phyloP scores from a whole-genome alignment of 129 eudicot genomes.

The Centrapalus pauciflorus region DNA sequence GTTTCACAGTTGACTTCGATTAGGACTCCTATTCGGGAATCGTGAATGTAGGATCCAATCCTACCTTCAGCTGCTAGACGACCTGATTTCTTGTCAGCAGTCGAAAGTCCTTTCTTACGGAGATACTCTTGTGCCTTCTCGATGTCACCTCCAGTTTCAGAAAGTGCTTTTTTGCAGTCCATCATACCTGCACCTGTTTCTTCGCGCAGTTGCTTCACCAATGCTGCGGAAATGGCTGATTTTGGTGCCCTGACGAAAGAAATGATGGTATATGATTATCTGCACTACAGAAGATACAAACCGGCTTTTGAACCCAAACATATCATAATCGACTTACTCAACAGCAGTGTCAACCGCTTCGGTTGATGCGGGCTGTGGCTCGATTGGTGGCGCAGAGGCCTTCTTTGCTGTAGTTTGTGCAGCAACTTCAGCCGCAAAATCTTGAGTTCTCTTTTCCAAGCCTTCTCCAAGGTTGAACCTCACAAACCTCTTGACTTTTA shows the following conservation, averaged over 20 bases:
- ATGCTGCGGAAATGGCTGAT: slow-evolving; percentile 67
- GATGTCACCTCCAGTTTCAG: slow-evolving; percentile 88
- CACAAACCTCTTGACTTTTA: slow-evolving; percentile 81
- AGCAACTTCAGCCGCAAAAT: slow-evolving; percentile 99
- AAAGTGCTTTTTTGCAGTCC: slow-evolving; percentile 98
- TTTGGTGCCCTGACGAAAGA: slow-evolving; percentile 50
- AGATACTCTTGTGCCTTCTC: slow-evolving; percentile 91
- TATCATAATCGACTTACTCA: slow-evolving; percentile 46
- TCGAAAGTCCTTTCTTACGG: slow-evolving; percentile 86
- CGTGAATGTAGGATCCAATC: slow-evolving; percentile 93
- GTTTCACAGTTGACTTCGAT: slow-evolving; percentile 97
- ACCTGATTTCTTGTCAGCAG: slow-evolving; percentile 88
- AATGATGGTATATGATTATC: no score
- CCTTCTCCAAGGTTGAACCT: slow-evolving; percentile 93
- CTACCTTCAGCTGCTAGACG: slow-evolving; percentile 96
- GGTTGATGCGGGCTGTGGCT: slow-evolving; percentile 40
- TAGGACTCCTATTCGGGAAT: slow-evolving; percentile 92
- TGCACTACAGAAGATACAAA: no score
- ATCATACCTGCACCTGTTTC: slow-evolving; percentile 99
- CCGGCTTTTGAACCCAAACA: not conserved
- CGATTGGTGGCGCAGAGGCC: slow-evolving; percentile 40
- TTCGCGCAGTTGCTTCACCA: slow-evolving; percentile 89
- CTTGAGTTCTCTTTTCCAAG: slow-evolving; percentile 74
- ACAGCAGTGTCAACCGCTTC: slow-evolving; percentile 46
- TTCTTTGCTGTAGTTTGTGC: slow-evolving; percentile 86